These are phyloP conservation scores for Drosera capensis DNA, from an alignment of 148 eudicot genomes.

Conservation along the genomic window DNA sequence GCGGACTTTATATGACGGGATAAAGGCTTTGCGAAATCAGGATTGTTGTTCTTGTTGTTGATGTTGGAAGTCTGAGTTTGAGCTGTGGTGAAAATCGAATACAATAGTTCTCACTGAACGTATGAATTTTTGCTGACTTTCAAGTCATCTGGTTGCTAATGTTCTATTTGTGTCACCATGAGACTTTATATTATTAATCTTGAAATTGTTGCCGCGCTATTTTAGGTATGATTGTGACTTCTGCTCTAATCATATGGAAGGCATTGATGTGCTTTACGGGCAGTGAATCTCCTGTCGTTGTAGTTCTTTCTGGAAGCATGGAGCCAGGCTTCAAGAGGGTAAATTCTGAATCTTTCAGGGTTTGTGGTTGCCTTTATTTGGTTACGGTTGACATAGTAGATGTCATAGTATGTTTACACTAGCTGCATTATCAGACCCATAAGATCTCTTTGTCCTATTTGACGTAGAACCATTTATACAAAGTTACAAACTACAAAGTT, in stretches of 20 bases:
- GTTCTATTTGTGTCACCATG: not conserved
- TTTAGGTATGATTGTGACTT: slow-evolving; percentile 2
- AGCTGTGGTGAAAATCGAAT: no score
- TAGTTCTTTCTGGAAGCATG: slow-evolving; percentile 21
- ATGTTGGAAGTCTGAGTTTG: no score
- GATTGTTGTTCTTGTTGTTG: no score
- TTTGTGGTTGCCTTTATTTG: not conserved
- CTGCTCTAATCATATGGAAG: slow-evolving; percentile 14
- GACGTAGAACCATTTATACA: no score
- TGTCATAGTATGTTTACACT: not conserved
- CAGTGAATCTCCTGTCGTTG: slow-evolving; percentile 13
- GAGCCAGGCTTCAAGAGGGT: slow-evolving; percentile 15
- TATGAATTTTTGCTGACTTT: not conserved
- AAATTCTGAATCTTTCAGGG: slow-evolving; percentile 9
- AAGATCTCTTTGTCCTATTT: no score
- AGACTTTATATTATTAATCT: not conserved
- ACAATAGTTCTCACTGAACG: no score
- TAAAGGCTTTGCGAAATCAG: no score
- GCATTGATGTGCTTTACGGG: slow-evolving; percentile 6
- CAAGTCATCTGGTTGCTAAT: not conserved
- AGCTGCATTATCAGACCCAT: no score
- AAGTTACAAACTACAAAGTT: no score
- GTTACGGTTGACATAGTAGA: not conserved
- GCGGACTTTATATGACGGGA: no score
- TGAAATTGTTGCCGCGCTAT: slow-evolving; percentile 1